Evolutionary conservation across 2,329 filamentous ascomycete genomes (phyloP).

Genomic region (Alternaria triticimaculans): DNA sequence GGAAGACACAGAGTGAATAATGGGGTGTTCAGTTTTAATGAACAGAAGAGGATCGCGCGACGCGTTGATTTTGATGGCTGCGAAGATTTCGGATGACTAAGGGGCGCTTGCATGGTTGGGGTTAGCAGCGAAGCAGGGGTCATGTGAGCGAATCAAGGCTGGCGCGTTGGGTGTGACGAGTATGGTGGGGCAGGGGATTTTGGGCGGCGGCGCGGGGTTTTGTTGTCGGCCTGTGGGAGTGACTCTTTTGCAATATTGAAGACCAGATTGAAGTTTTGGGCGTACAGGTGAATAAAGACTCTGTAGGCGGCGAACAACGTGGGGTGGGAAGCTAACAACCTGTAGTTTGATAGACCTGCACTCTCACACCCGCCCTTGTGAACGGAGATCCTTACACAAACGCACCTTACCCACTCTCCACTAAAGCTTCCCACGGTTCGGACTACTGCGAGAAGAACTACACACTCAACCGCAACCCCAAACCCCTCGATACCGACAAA

Average conservation of each 20-base stretch:
- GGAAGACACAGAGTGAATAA: constrained; percentile 72
- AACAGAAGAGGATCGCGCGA: constrained; percentile 28
- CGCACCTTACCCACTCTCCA: constrained; percentile 7
- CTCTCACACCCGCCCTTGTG: constrained; percentile 13
- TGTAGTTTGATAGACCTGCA: constrained; percentile 13
- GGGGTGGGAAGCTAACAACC: constrained; percentile 10
- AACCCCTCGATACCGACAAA: not conserved
- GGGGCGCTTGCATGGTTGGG: constrained; percentile 14
- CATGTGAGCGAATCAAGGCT: constrained; percentile 22
- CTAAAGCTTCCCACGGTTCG: not conserved
- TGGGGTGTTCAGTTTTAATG: constrained; percentile 53
- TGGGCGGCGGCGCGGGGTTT: constrained; percentile 18
- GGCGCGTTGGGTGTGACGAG: constrained; percentile 23
- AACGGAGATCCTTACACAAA: constrained; percentile 6
- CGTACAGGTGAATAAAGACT: constrained; percentile 5
- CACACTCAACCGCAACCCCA: not conserved
- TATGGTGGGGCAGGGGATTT: constrained; percentile 24
- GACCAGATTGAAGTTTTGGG: not conserved
- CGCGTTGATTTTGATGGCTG: constrained; percentile 15
- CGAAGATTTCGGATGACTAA: constrained; percentile 37
- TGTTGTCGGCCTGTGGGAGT: constrained; percentile 10
- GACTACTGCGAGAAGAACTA: not conserved
- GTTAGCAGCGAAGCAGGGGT: not conserved
- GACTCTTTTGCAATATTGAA: constrained; percentile 19
- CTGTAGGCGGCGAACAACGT: not conserved